These are phyloP conservation scores for Magnusiomyces tetraspermus DNA, from an alignment of 1,139 yeast genomes.

Conservation along the genomic window DNA sequence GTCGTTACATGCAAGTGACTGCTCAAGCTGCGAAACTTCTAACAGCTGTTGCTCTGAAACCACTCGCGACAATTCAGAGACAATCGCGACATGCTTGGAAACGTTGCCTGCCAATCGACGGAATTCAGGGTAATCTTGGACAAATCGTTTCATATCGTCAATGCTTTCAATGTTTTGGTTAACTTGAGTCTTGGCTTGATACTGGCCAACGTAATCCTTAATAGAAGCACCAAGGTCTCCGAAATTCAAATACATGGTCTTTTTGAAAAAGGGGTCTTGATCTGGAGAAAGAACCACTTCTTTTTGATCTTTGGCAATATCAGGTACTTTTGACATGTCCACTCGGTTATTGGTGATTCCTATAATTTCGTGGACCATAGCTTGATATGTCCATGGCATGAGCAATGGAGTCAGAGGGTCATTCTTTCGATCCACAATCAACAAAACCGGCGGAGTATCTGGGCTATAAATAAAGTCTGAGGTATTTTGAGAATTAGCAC, in stretches of 20 bases:
- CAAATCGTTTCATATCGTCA: conserved; percentile 79
- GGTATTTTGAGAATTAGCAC: neutral
- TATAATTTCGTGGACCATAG: conserved; percentile 89
- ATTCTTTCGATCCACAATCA: conserved; percentile 73
- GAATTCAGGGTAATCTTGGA: conserved; percentile 90
- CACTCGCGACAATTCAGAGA: conserved; percentile 67
- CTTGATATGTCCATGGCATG: conserved; percentile 96
- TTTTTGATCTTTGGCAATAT: conserved; percentile 40
- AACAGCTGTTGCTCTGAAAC: conserved; percentile 58
- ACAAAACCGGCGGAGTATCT: conserved; percentile 64
- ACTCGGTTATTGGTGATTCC: conserved; percentile 78
- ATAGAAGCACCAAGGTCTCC: conserved; percentile 91
- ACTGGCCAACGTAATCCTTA: conserved; percentile 74
- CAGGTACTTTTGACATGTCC: conserved; percentile 43
- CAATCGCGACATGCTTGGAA: conserved; percentile 85
- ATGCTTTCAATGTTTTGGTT: conserved; percentile 64
- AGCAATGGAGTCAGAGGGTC: conserved; percentile 91
- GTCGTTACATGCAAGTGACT: conserved; percentile 63
- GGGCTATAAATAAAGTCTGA: conserved; percentile 43
- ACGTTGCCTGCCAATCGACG: conserved; percentile 80
- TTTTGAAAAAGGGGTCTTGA: conserved; percentile 68
- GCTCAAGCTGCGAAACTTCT: conserved; percentile 87
- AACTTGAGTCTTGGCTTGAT: conserved; percentile 71
- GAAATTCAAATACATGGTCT: conserved; percentile 78
- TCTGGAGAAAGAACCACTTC: conserved; percentile 56